Conservation (phyloP, 805 yeast species). For the Blastobotrys robertii region DNA sequence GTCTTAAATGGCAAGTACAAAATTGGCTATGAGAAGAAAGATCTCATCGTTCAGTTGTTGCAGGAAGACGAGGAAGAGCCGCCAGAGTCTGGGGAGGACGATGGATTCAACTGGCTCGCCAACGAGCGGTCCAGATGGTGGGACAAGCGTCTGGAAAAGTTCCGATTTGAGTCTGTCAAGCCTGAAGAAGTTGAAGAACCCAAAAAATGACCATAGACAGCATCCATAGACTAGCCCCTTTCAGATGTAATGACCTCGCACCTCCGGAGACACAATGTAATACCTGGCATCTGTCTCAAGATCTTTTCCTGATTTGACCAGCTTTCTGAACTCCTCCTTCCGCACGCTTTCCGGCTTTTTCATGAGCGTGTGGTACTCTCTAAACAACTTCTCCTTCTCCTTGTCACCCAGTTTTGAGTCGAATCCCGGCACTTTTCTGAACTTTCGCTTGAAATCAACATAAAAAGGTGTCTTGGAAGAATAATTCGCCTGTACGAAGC, state of each 20-base stretch:
- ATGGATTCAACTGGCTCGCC: constrained; percentile 15
- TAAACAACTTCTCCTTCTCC: constrained; percentile 31
- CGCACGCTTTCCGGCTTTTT: constrained; percentile 16
- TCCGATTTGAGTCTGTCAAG: not conserved
- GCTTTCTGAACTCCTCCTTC: constrained; percentile 12
- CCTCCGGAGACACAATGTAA: not conserved
- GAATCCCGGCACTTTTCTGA: constrained; percentile 23
- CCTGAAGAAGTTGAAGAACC: not conserved
- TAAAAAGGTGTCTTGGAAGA: constrained; percentile 25
- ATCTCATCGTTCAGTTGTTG: constrained; percentile 7
- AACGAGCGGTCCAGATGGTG: constrained; percentile 15
- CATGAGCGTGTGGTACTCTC: constrained; percentile 24
- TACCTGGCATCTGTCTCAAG: not conserved
- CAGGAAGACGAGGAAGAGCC: constrained; percentile 13
- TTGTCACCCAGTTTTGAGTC: constrained; percentile 22
- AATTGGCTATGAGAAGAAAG: constrained; percentile 8
- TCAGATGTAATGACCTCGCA: not conserved
- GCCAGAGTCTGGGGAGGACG: constrained; percentile 14
- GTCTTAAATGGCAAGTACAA: constrained; percentile 25
- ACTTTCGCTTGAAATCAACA: constrained; percentile 32
- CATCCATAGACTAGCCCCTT: not conserved
- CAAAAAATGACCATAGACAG: not conserved
- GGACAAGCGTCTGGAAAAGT: constrained; percentile 13
- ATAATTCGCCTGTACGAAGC: constrained; percentile 21
- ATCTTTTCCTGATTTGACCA: constrained; percentile 5